Conservation (phyloP, 768 basidiomycete species). For the Tulasnella sp. region DNA sequence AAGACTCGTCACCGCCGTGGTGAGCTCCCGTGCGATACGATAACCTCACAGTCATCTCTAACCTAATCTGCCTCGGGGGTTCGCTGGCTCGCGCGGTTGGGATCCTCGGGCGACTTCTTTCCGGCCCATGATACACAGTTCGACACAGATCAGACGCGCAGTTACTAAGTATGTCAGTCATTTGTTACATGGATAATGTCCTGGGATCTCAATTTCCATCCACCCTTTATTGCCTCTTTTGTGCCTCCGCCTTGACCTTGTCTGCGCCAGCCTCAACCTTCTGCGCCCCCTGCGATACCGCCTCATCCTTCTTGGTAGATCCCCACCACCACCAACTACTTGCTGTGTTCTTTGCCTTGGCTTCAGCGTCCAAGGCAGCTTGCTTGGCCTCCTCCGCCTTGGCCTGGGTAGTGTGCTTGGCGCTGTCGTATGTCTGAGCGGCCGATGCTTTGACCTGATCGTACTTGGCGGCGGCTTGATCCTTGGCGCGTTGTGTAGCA, state of each 20-base stretch:
- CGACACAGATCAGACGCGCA: too few species aligned
- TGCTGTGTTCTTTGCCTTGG: neutral
- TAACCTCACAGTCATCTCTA: too few species aligned
- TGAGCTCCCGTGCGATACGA: too few species aligned
- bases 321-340: constrained; percentile 13
- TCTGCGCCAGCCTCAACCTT: constrained; percentile 11
- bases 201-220: too few species aligned
- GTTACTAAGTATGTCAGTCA: too few species aligned
- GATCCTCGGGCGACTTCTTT: too few species aligned
- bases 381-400: constrained; percentile 11
- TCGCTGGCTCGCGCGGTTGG: too few species aligned
- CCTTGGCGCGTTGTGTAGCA: neutral
- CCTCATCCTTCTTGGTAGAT: constrained; percentile 2
- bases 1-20: too few species aligned
- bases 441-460: neutral
- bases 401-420: neutral
- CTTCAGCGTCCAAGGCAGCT: neutral
- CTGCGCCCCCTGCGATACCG: neutral
- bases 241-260: constrained; percentile 8
- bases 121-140: too few species aligned
- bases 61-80: too few species aligned
- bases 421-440: constrained; percentile 1
- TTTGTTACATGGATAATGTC: too few species aligned
- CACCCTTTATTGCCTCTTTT: neutral
- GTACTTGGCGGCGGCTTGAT: neutral